Conservation (phyloP, 2,329 filamentous ascomycete genomes). For the Herpotrichia juniperi region DNA sequence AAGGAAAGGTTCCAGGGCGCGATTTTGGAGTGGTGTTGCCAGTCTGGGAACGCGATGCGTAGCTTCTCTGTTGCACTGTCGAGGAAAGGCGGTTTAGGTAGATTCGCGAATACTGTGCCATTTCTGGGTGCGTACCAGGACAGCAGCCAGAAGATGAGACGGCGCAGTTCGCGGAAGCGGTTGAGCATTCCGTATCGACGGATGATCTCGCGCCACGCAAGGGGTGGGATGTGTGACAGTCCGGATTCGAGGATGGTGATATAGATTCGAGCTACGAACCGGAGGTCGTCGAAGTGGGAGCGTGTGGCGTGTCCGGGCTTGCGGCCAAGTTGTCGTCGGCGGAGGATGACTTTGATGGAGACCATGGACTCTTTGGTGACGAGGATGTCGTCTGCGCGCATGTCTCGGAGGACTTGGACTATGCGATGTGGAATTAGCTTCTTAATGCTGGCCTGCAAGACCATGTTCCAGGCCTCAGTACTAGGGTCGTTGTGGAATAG, state of each 20-base stretch:
- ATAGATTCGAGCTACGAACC: conserved; percentile 56
- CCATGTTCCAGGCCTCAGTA: conserved; percentile 54
- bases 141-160: conserved; percentile 59
- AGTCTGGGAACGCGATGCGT: conserved; percentile 17
- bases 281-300: conserved; percentile 43
- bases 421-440: conserved; percentile 29
- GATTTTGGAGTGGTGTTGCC: conserved; percentile 24
- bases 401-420: conserved; percentile 52
- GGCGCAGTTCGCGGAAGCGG: conserved; percentile 58
- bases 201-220: conserved; percentile 63
- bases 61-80: conserved; percentile 25
- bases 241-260: conserved; percentile 55
- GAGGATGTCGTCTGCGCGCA: conserved; percentile 53
- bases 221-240: conserved; percentile 47
- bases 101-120: conserved; percentile 17
- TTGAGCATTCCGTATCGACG: conserved; percentile 64
- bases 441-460: conserved; percentile 51
- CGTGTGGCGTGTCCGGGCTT: conserved; percentile 26
- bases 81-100: conserved; percentile 30
- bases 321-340: conserved; percentile 45
- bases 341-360: conserved; percentile 50
- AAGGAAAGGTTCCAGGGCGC: conserved; percentile 10
- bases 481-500: conserved; percentile 46
- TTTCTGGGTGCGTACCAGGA: conserved; percentile 42
- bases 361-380: conserved; percentile 51